Evolutionary conservation across 805 yeast species (phyloP), one percentile per base, ranked within the genome.

Genomic region (Blastobotrys attinorum): DNA sequence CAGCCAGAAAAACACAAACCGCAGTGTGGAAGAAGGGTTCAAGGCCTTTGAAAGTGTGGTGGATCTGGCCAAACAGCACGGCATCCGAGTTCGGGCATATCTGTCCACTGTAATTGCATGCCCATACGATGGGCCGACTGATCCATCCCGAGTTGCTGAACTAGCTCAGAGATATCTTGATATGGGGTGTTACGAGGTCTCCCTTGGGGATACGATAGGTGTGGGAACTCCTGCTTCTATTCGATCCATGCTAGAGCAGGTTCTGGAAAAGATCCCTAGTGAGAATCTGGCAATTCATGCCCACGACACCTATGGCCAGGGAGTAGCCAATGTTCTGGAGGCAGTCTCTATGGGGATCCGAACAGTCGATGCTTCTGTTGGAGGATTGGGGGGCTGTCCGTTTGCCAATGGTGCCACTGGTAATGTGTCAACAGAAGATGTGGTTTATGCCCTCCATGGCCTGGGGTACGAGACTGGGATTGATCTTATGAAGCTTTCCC

Each of bases 371-470:
- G 46, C 58, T 34, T 54, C 58, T 6, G 60, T 57, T 3, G 61
- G 54, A 8, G 63, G 63, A 2, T 57, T 60, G 4, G 64, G 64
- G 17, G 64, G 64, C n/a, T 60, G 64, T 36, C 64, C 64, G 3
- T 60, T 56, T 37, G 61, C 64, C 20, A 58, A 58, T 39, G 63
- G 64, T 3, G 62, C 64, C 3, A 54, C 57, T 5, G 64, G 64
- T 3, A 59, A 58, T 36, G 62, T 57, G 10, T 52, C 63, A 3
- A 58, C 64, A 5, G 64, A 60, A 39, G 63, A 59, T 35, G 56
- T 60, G 3, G 59, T 57, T 13, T 60, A 59, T 36, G 52, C 57
- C 3, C 47, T 60, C 8, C 53, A 56, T 33, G 60, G 60, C 3
- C 45, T 56, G 7, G 64, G 64, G 8, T 48, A 43, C 40, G 52